These are phyloP conservation scores for Fusarium decemcellulare DNA, from an alignment of 2,329 filamentous ascomycete genomes.

Conservation along the genomic window DNA sequence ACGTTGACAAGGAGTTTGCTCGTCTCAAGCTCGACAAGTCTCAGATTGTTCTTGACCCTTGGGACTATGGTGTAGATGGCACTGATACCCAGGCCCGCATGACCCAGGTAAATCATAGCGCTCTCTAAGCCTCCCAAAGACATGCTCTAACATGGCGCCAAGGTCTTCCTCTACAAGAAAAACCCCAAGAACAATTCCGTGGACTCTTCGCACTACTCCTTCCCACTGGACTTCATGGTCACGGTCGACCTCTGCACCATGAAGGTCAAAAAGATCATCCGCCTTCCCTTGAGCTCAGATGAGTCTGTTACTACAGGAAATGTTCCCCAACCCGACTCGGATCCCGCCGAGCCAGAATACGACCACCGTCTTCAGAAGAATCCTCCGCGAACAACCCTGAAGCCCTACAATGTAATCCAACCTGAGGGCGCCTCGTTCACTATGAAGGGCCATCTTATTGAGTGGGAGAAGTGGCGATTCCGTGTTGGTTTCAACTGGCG, in stretches of 20 bases:
- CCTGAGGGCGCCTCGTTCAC: slow-evolving; percentile 52
- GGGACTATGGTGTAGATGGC: slow-evolving; percentile 28
- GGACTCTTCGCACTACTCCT: slow-evolving; percentile 5
- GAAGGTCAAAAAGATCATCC: neutral
- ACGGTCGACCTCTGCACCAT: neutral
- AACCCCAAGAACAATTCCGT: neutral
- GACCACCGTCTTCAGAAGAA: slow-evolving; percentile 46
- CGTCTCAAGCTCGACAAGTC: slow-evolving; percentile 9
- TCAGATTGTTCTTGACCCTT: slow-evolving; percentile 25
- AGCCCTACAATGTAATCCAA: slow-evolving; percentile 49
- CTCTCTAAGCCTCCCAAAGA: neutral
- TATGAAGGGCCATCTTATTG: slow-evolving; percentile 60
- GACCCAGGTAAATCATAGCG: slow-evolving; percentile 9
- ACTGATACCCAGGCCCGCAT: slow-evolving; percentile 21
- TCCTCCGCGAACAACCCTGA: slow-evolving; percentile 43
- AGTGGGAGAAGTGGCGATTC: slow-evolving; percentile 77
- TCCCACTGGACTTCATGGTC: neutral
- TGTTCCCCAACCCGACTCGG: slow-evolving; percentile 10
- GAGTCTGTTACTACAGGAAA: slow-evolving; percentile 1
- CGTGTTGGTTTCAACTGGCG: slow-evolving; percentile 77
- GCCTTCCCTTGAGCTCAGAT: neutral
- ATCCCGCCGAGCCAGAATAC: slow-evolving; percentile 48
- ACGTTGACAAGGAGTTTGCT: slow-evolving; percentile 21
- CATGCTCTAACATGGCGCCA: neutral
- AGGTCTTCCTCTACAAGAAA: slow-evolving; percentile 9